phyloP scores from a whole-genome alignment of 2,329 filamentous ascomycete species.

The Massarina eburnea region DNA sequence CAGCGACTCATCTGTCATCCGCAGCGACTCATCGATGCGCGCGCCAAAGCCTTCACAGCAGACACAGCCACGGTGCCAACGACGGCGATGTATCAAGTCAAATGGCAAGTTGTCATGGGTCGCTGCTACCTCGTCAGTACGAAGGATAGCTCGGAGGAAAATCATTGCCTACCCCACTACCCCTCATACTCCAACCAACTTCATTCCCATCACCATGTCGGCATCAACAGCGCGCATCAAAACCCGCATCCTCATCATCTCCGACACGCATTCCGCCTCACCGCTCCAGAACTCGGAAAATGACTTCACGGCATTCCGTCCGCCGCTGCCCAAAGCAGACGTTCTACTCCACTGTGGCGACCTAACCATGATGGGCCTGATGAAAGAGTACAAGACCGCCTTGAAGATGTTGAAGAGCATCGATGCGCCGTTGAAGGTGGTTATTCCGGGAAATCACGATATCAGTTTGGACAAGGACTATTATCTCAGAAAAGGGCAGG shows the following conservation, averaged over 20 bases:
- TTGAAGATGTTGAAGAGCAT: conserved; percentile 52
- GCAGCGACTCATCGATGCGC: no score
- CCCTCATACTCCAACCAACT: neutral
- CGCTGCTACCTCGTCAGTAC: no score
- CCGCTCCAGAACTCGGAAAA: conserved; percentile 12
- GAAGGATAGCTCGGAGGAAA: no score
- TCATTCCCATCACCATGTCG: conserved; percentile 11
- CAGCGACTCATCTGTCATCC: no score
- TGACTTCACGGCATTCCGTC: conserved; percentile 20
- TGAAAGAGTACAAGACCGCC: conserved; percentile 51
- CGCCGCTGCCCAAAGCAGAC: conserved; percentile 54
- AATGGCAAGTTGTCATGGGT: no score
- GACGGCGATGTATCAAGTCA: no score
- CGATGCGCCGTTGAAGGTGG: conserved; percentile 59
- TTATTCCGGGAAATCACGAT: conserved; percentile 67
- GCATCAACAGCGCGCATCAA: conserved; percentile 20
- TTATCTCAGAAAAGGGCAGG: conserved; percentile 38
- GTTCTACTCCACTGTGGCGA: conserved; percentile 62
- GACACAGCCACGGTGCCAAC: no score
- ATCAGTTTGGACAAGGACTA: conserved; percentile 57
- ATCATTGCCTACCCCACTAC: neutral
- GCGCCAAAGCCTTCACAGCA: no score
- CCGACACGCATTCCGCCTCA: conserved; percentile 44
- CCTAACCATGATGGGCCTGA: conserved; percentile 55
- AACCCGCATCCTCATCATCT: conserved; percentile 49